Percentiles rank a stretch among this genome's conserved stretches.
Conservation (phyloP, 2,329 filamentous ascomycete species). For the Penicillium sp. region DNA sequence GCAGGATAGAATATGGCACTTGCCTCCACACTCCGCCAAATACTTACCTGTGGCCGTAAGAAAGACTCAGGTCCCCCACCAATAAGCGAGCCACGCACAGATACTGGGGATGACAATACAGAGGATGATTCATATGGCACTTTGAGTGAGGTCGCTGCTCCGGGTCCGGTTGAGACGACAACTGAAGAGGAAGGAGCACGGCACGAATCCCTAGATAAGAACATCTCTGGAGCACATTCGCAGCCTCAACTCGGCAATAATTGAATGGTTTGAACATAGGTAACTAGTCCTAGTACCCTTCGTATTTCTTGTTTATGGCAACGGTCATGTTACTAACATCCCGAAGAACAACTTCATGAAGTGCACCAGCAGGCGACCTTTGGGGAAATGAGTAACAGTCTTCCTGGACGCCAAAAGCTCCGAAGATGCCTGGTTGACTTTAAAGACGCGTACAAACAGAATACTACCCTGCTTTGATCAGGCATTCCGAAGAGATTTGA, state of each 20-base stretch:
- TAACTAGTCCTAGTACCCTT: not conserved
- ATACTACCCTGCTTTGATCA: not conserved
- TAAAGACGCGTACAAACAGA: not conserved
- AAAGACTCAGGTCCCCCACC: not conserved
- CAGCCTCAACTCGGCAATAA: slow-evolving; percentile 5
- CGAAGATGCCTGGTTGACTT: not conserved
- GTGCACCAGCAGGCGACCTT: not conserved
- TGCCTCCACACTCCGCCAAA: not conserved
- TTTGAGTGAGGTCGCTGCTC: slow-evolving; percentile 6
- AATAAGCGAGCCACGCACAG: not conserved
- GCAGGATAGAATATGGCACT: not conserved
- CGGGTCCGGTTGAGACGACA: not conserved
- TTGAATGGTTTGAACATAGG: not conserved
- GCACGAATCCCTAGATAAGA: not conserved
- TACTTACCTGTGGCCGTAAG: not conserved
- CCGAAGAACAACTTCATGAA: not conserved
- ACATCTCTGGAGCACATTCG: not conserved
- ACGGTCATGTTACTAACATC: not conserved
- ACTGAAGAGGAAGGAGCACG: not conserved
- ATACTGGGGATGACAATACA: not conserved
- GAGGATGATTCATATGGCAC: not conserved
- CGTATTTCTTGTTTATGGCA: fast-evolving
- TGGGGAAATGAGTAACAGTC: too few species aligned
- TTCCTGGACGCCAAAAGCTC: not conserved
- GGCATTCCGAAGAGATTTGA: not conserved